Conservation (phyloP, 352 stramenopile genomes). For the Phytopythium montanum region DNA sequence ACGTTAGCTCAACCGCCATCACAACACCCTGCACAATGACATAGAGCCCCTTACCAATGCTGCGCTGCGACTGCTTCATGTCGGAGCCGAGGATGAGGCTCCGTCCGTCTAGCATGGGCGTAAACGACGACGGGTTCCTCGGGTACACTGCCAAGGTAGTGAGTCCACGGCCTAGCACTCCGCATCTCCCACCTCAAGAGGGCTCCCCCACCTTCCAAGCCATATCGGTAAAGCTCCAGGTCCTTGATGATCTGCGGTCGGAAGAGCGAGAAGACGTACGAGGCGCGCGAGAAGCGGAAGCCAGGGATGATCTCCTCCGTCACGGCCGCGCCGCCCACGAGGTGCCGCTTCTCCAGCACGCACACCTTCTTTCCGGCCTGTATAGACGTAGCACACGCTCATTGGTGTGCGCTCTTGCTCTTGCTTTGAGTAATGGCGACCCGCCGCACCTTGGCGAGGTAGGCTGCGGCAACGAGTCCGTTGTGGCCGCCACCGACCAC, state of each 20-base stretch:
- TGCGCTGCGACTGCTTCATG: constrained; percentile 70
- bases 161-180: background rate
- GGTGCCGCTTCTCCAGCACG: constrained; percentile 83
- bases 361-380: constrained; percentile 83
- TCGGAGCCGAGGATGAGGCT: constrained; percentile 79
- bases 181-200: background rate
- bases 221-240: constrained; percentile 74
- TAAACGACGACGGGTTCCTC: constrained; percentile 86
- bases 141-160: constrained; percentile 47
- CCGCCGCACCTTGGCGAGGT: constrained; percentile 72
- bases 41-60: constrained; percentile 42
- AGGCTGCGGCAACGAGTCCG: constrained; percentile 84
- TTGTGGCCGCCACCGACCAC: constrained; percentile 89
- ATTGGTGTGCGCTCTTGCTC: too few relatives aligned
- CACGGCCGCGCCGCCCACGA: constrained; percentile 87
- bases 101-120: constrained; percentile 67
- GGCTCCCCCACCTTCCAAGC: constrained; percentile 45
- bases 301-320: constrained; percentile 90
- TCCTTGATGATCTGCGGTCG: constrained; percentile 89
- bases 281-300: constrained; percentile 90
- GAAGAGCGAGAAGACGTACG: constrained; percentile 90
- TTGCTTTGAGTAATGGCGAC: background rate
- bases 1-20: background rate
- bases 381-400: background rate
- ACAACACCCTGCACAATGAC: background rate